A percentile compares a stretch with the other conserved stretches of the same genome.
These are phyloP conservation scores for Primulina eburnea DNA, from an alignment of 257 asterid species.

Conservation along the genomic window DNA sequence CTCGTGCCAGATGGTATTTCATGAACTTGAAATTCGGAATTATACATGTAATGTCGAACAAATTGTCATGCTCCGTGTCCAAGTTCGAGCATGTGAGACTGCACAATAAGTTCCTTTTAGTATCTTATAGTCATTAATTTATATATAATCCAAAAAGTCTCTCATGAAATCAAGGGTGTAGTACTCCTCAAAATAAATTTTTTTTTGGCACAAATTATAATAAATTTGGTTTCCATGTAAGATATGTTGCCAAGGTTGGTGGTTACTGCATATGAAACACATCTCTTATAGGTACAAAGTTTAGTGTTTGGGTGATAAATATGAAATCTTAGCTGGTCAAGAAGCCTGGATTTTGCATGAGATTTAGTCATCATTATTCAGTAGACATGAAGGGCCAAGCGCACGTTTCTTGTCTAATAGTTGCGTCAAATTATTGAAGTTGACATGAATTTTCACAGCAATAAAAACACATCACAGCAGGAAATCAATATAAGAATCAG, in stretches of 20 bases:
- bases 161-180: too few species aligned
- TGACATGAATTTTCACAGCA: constrained; percentile 10
- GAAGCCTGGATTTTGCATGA: constrained; percentile 37
- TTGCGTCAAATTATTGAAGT: constrained; percentile 25
- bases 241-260: neutral
- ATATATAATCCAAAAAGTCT: too few species aligned
- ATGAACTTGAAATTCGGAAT: neutral
- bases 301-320: neutral
- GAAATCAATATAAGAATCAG: constrained; percentile 1
- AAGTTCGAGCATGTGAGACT: too few species aligned
- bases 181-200: too few species aligned
- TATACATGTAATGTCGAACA: too few species aligned
- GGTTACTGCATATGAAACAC: neutral
- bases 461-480: neutral
- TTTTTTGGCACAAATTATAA: too few species aligned
- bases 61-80: too few species aligned
- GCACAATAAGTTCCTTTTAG: too few species aligned
- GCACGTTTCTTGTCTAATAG: constrained; percentile 32
- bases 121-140: too few species aligned
- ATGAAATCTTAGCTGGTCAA: constrained; percentile 17
- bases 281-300: neutral
- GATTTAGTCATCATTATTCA: constrained; percentile 39
- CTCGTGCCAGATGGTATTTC: neutral
- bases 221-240: neutral
- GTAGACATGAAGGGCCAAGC: constrained; percentile 37